A percentile compares a stretch with the other conserved stretches of the same genome.
Evolutionary conservation across 2,329 filamentous ascomycete species (phyloP).

Genomic region (Fusarium piperis): DNA sequence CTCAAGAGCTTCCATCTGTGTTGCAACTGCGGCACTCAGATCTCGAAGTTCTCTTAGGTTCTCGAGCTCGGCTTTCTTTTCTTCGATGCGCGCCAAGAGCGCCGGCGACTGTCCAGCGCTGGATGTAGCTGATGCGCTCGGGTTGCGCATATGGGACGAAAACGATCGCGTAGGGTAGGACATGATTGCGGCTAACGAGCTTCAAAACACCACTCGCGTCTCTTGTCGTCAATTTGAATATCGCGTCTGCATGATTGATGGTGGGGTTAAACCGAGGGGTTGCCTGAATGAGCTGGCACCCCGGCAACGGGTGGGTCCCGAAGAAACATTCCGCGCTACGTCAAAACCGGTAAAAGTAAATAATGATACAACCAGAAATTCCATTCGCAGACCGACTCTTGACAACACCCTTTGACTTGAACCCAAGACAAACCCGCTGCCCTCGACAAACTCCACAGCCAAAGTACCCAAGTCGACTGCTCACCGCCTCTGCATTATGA

Average conservation of each 20-base stretch:
- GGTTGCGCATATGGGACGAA: conserved; percentile 73
- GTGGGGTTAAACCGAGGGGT: conserved; percentile 44
- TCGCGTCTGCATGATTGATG: conserved; percentile 26
- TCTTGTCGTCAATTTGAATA: conserved; percentile 10
- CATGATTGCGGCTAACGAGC: conserved; percentile 51
- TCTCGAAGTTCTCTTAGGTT: conserved; percentile 81
- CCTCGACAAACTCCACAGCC: conserved; percentile 28
- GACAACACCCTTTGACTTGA: conserved; percentile 34
- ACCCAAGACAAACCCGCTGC: conserved; percentile 21
- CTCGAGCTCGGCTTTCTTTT: conserved; percentile 86
- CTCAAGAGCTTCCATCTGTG: conserved; percentile 84
- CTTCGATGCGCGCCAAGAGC: conserved; percentile 79
- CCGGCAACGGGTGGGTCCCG: conserved; percentile 43
- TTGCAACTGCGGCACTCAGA: conserved; percentile 79
- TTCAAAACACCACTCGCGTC: background rate
- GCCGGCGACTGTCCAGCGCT: conserved; percentile 71
- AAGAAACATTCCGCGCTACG: conserved; percentile 28
- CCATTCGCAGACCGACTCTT: conserved; percentile 36
- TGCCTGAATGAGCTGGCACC: conserved; percentile 24
- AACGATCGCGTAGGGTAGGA: conserved; percentile 66
- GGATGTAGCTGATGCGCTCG: conserved; percentile 59
- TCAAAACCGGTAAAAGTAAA: conserved; percentile 47
- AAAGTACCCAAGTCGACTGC: conserved; percentile 5
- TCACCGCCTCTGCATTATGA: conserved; percentile 47
- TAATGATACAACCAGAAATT: conserved; percentile 46